These are phyloP conservation scores for Carex pumila DNA, from an alignment of 176 grass and related monocot genomes.

Conservation along the genomic window DNA sequence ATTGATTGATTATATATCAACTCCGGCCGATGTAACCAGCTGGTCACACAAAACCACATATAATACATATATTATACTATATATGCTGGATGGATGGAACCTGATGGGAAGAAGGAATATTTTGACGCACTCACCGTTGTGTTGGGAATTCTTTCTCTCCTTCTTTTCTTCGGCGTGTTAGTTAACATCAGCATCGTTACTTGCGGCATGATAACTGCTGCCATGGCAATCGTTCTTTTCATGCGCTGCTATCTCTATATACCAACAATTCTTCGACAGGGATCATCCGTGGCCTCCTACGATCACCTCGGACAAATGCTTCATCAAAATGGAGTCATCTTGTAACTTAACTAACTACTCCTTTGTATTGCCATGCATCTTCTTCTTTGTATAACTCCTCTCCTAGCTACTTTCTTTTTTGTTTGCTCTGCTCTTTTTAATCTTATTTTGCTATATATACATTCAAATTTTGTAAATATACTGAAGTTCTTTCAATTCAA, in stretches of 20 bases:
- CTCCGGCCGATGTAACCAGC: too few species aligned
- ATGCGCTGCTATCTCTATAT: background rate
- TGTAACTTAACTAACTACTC: background rate
- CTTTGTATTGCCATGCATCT: too few species aligned
- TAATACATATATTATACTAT: too few species aligned
- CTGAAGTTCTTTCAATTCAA: background rate
- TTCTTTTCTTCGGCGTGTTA: slow-evolving; percentile 2
- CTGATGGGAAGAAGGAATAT: background rate
- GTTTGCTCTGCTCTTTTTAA: background rate
- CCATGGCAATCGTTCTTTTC: background rate
- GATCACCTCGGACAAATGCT: background rate
- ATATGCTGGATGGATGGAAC: background rate
- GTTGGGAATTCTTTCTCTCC: background rate
- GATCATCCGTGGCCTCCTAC: background rate
- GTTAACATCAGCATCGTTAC: background rate
- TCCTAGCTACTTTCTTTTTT: too few species aligned
- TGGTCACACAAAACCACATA: background rate
- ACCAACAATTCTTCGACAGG: background rate
- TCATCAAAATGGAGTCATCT: background rate
- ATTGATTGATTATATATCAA: too few species aligned
- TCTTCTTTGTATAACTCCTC: too few species aligned
- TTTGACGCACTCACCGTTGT: background rate
- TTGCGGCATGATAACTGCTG: background rate
- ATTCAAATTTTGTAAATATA: background rate
- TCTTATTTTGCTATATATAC: background rate